Conservation (phyloP, 2,329 filamentous ascomycete species). For the Drechslera avenae region DNA sequence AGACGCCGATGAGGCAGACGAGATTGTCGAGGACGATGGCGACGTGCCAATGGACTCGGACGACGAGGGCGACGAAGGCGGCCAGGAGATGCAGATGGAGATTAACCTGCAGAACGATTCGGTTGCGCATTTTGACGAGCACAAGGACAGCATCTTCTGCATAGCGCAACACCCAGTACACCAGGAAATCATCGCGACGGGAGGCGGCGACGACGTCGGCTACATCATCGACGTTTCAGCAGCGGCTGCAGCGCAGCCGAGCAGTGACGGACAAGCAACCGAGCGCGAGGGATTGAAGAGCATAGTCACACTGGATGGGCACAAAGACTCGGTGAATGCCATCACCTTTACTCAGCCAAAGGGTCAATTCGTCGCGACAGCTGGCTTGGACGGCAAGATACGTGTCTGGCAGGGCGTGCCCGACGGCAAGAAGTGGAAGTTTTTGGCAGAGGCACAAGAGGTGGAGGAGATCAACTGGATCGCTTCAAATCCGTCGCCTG, state of each 20-base stretch:
- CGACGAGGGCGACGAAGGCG: conserved; percentile 61
- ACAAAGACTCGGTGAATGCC: conserved; percentile 88
- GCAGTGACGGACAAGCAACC: conserved; percentile 56
- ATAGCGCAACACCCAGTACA: conserved; percentile 89
- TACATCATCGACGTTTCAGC: conserved; percentile 83
- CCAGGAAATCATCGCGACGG: conserved; percentile 80
- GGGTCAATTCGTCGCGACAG: conserved; percentile 85
- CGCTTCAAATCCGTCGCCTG: conserved; percentile 70
- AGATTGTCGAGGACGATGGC: conserved; percentile 71
- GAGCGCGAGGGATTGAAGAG: conserved; percentile 65
- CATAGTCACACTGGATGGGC: conserved; percentile 80
- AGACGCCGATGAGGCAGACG: conserved; percentile 75
- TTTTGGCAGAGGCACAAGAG: conserved; percentile 80
- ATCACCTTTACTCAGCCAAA: conserved; percentile 81
- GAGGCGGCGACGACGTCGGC: conserved; percentile 82
- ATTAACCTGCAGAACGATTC: conserved; percentile 90
- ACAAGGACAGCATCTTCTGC: conserved; percentile 91
- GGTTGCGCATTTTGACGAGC: conserved; percentile 85
- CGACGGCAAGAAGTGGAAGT: conserved; percentile 63
- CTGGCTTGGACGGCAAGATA: conserved; percentile 83
- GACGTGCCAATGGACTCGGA: conserved; percentile 82
- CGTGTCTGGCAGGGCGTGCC: conserved; percentile 66
- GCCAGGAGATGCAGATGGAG: conserved; percentile 64
- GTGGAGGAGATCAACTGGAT: conserved; percentile 97
- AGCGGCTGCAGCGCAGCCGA: conserved; percentile 67